These are phyloP conservation scores for Talaromyces sp. DNA, from an alignment of 2,329 filamentous ascomycete species.

Conservation along the genomic window DNA sequence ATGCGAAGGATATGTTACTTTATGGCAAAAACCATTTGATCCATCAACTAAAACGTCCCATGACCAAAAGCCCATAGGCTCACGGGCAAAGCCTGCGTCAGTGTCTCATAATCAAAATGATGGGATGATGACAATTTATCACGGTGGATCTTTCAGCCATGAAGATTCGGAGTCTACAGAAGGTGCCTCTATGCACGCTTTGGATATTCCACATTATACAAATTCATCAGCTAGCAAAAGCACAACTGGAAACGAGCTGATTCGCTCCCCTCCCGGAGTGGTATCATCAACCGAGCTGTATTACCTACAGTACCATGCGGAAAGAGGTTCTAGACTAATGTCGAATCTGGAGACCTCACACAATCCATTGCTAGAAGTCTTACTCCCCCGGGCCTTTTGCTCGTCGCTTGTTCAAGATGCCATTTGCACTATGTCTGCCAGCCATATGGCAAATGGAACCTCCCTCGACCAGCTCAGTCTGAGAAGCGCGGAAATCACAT, in stretches of 20 bases:
- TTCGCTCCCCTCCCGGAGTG: background rate
- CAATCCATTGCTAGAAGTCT: constrained; percentile 31
- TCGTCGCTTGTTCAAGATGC: constrained; percentile 34
- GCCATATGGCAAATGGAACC: constrained; percentile 31
- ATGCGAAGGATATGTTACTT: constrained; percentile 35
- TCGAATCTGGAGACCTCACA: constrained; percentile 33
- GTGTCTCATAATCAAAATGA: constrained; percentile 11
- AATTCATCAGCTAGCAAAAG: background rate
- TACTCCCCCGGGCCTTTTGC: constrained; percentile 33
- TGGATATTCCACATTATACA: background rate
- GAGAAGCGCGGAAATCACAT: constrained; percentile 27
- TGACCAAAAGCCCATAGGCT: constrained; percentile 16
- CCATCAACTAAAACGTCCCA: constrained; percentile 28
- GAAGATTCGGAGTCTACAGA: background rate
- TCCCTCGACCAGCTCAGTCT: constrained; percentile 17
- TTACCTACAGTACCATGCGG: constrained; percentile 35
- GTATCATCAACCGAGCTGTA: constrained; percentile 27
- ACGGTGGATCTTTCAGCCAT: too few species aligned
- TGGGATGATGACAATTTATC: too few species aligned
- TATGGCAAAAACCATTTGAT: constrained; percentile 32
- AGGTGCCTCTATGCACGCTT: background rate
- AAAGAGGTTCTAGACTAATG: constrained; percentile 29
- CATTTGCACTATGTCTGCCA: constrained; percentile 33
- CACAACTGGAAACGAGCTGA: background rate
- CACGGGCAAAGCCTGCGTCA: constrained; percentile 17